Conservation (phyloP, 352 stramenopile genomes). For the Globisporangium viniferum region DNA sequence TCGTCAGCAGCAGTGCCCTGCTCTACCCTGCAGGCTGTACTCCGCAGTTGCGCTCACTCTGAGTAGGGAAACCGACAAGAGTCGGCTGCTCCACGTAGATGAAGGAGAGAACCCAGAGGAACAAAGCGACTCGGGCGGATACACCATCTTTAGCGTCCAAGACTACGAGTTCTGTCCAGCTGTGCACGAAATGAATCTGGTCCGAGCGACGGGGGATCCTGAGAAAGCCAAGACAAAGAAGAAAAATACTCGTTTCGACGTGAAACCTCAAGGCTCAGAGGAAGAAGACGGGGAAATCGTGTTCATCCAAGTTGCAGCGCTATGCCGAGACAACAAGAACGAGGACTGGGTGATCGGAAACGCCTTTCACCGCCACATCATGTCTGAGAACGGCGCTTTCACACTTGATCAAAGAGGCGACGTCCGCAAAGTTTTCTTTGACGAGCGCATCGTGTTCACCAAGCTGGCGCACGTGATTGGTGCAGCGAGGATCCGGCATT, state of each 20-base stretch:
- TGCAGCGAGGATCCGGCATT: background rate
- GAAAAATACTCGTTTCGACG: too few species aligned
- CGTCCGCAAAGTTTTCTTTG: constrained; percentile 10
- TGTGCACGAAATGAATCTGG: constrained; percentile 2
- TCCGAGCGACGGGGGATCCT: background rate
- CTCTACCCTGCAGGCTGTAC: constrained; percentile 21
- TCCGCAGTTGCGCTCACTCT: constrained; percentile 10
- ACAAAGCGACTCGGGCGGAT: background rate
- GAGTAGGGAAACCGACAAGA: background rate
- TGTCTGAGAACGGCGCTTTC: background rate
- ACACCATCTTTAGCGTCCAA: constrained; percentile 21
- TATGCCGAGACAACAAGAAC: constrained; percentile 19
- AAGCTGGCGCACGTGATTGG: constrained; percentile 12
- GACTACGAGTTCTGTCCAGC: constrained; percentile 14
- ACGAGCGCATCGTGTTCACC: constrained; percentile 11
- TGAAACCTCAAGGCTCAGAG: background rate
- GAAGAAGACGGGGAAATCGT: background rate
- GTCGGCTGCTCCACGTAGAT: background rate
- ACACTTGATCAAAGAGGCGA: background rate
- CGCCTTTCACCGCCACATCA: constrained; percentile 5
- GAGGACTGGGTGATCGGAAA: constrained; percentile 18
- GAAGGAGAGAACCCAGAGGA: background rate
- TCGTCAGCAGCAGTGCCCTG: constrained; percentile 23
- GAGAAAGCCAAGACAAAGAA: background rate
- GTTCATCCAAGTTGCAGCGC: constrained; percentile 8